phyloP scores from a whole-genome alignment of 225 moss, liverwort and hornwort species.

The Marchantia paleacea region DNA sequence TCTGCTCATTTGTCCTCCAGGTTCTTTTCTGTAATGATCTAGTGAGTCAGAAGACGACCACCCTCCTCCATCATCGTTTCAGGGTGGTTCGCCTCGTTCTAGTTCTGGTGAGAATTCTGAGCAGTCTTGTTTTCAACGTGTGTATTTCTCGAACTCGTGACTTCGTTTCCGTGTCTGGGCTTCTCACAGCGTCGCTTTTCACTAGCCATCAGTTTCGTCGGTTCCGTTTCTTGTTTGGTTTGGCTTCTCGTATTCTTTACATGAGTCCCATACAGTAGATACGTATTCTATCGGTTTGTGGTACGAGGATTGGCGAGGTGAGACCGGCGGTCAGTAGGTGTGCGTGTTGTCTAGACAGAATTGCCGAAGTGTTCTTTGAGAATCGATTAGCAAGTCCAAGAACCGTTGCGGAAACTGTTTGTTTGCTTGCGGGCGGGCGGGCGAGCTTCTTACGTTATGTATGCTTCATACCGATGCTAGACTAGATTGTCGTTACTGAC shows the following conservation, averaged over 20 bases:
- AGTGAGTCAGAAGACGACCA: slow-evolving; percentile 12
- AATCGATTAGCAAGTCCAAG: not conserved
- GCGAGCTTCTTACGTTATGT: not conserved
- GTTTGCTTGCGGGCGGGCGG: too few species aligned
- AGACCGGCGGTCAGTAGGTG: not conserved
- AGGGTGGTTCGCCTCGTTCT: slow-evolving; percentile 16
- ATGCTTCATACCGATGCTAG: slow-evolving; percentile 24
- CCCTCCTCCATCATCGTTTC: slow-evolving; percentile 3
- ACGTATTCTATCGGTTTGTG: not conserved
- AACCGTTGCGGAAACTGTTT: not conserved
- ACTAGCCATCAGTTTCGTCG: too few species aligned
- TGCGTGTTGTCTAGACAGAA: not conserved
- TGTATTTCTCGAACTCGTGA: not conserved
- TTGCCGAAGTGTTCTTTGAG: not conserved
- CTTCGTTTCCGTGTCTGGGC: not conserved
- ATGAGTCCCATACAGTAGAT: too few species aligned
- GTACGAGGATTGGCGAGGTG: not conserved
- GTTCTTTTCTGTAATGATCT: slow-evolving; percentile 5
- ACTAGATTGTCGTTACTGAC: slow-evolving; percentile 28
- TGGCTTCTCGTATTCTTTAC: not conserved
- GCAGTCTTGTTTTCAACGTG: not conserved
- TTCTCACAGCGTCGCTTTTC: not conserved
- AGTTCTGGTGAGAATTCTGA: slow-evolving; percentile 9
- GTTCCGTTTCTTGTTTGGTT: not conserved
- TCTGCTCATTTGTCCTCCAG: slow-evolving; percentile 13